Base-by-base conservation (phyloP, 1,284 basidiomycete species). In the Albatrellus sp. region DNA sequence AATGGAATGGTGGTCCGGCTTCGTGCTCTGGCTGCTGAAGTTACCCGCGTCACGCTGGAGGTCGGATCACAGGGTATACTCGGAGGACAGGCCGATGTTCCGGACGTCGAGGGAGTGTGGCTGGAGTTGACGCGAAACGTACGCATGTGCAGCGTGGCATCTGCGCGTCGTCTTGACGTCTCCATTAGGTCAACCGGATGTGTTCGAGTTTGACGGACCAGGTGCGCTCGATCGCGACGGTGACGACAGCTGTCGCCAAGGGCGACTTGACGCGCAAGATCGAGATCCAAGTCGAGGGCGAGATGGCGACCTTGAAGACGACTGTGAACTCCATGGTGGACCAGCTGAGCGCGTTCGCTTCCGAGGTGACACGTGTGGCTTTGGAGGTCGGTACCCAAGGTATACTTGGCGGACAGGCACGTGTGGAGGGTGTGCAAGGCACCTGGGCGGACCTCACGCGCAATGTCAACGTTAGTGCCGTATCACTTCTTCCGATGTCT, bases 1-100 rank as follows among this genome's bases (percentile, higher is more conserved):
- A 98, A 98, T 60, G 87, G 87, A 62, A 98, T 97, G 96, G 91
- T 94, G 37, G 82, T 92, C 51, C 72, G 88, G 57, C 71, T 98
- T 32, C 77, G 93, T 45, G 77, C 87, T 47, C 67, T 98, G 48
- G 93, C 96, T 33, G 90, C 90, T 20, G 96, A 98, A 67, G 94
- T 98, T 47, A 96, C 92, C 19, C 74, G 94, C 47, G 96, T 98
- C 37, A 94, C 93, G 3, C 69, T 92, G 42, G 90, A 96, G 70
- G 92, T 96, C 61, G 91, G 91, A 54, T 86, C 76, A 39, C 75
- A 81, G 69, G 92, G 91, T 44, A 91, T 91, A 64, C 69, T 96
- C 50, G 92, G 92, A 55, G 90, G 91, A 46, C 86, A 89, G 60
- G 92, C 91, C 5, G 75, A 87, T 52, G 92, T 97, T 2, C 87